A percentile compares a stretch with the other conserved stretches of the same genome.
Evolutionary conservation across 2,329 filamentous ascomycete species (phyloP).

Genomic region (Chaetoscypha palmicola): DNA sequence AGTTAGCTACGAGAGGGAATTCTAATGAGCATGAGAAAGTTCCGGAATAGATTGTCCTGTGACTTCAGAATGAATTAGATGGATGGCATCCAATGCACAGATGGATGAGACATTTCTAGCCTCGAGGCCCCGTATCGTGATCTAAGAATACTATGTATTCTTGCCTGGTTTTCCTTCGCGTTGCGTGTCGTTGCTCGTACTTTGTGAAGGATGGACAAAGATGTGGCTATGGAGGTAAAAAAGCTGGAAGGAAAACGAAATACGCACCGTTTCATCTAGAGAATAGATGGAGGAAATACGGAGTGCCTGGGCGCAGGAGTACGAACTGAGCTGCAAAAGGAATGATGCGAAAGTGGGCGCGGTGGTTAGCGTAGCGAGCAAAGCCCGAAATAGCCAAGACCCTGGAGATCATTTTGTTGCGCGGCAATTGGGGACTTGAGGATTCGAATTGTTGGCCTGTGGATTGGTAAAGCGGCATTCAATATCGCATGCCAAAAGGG

Average conservation of each 20-base stretch:
- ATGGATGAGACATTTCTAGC: too few relatives aligned
- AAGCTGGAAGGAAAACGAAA: not conserved
- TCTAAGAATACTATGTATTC: too few relatives aligned
- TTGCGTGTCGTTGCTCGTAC: too few relatives aligned
- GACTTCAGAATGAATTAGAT: too few relatives aligned
- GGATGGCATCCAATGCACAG: too few relatives aligned
- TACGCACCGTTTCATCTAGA: not conserved
- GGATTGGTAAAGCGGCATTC: not conserved
- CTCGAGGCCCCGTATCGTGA: too few relatives aligned
- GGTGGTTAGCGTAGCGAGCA: too few relatives aligned
- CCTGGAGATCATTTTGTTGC: not conserved
- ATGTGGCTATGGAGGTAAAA: not conserved
- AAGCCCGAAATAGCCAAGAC: not conserved
- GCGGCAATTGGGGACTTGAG: constrained; percentile 3
- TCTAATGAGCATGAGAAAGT: too few relatives aligned
- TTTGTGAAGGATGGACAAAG: too few relatives aligned
- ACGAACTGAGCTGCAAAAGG: not conserved
- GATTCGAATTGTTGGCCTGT: not conserved
- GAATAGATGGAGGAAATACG: not conserved
- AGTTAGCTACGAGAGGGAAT: too few relatives aligned
- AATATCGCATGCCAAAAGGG: not conserved
- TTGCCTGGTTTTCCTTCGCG: too few relatives aligned
- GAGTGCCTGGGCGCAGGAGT: not conserved
- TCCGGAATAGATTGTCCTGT: too few relatives aligned
- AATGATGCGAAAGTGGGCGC: not conserved